Evolutionary conservation across 2,329 filamentous ascomycete species (phyloP), one percentile per base, ranked within the genome.

Genomic region (Sarocladium strictum): DNA sequence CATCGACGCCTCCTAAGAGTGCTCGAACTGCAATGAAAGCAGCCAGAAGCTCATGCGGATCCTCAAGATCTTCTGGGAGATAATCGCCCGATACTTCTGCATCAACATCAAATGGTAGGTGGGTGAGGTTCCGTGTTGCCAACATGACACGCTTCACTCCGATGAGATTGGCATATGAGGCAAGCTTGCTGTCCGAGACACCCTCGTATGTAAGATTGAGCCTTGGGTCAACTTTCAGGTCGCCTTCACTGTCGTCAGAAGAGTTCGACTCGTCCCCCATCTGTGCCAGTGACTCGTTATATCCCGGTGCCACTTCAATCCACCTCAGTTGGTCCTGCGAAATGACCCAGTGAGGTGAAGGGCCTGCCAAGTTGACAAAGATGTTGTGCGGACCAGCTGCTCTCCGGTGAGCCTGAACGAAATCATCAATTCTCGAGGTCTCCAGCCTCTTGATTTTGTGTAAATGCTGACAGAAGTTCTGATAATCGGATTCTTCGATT

Each of bases 1-100:
- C 76, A 58, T 83, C 79, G 11, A 83, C 72, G 6, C 84, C 84
- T 10, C 84, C 84, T 6, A 84, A 69, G 9, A 87, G 67, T 7
- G 78, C 78, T 17, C 78, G 76, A 35, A 85, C 71, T 14, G 79
- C 76, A 52, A 86, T 70, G 55, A 85, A 81, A 2, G 81, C 78
- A 17, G 80, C 76, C 53, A 85, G 69, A 26, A 84, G 69, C 21
- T 65, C 65, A 24, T 64, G 61, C 5, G 15, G 4, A 27, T 53
- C 50, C n/a, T 38, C 32, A 3, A 14, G 3, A 4, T 40, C 17
- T 17, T 40, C 50, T 15, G 23, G n/a, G 17, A 38, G 17, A 9
- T 12, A 55, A 27, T 64, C 60, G 26, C 58, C 56, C 23, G 55
- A 21, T 41, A 58, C 52, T 41, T 62, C 57, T 35, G 33, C 53